Base-by-base conservation (phyloP, 2,329 filamentous ascomycete species). In the Kalmusia sp. region DNA sequence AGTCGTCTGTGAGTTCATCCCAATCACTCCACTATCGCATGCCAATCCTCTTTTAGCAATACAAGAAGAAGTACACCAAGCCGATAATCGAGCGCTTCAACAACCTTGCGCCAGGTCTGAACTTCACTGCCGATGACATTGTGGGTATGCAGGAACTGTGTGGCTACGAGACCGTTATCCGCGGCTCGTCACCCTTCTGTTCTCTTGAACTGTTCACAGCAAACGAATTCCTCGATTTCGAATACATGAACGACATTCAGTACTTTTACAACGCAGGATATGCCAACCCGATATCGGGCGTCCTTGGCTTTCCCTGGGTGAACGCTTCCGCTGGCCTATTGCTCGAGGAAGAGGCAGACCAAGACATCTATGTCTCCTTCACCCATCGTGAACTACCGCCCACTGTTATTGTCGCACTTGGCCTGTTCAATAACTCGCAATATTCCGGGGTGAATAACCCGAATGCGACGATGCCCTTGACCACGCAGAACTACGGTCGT, bases 331-430 rank as follows among this genome's bases (percentile, higher is more conserved):
- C 84, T 0, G 63, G 74, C 8, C 73, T 84, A 5, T 67, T 80
- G 0, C 73, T 87, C 8, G 64, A 84, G 30, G 72, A 70, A 50
- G 63, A 65, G 3, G 68, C 72, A 4, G 69, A 71, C n/a, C 80
- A 89, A 63, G 84, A 89, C 51, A 77, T 90, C 6, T 87, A 86
- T 64, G 78, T 89, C 34, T 86, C 84, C 47, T 90, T 90, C 74
- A 89, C 87, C 0, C 87, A 90, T 67, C 83, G 87, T 17, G 87
- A 90, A 68, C 75, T 90, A 2, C 87, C 87, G 1, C 87, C 87
- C 1, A 86, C 85, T 53, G 84, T 89, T 1, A 74, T 86, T 1
- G 87, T 89, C 1, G 86, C 87, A 0, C 80, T 90, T 71, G 87
- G 87, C 0, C 77, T 90, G 4, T 90, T 89, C 78, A 89, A 89